Conservation (phyloP, 495 filamentous ascomycete genomes). For the Hypoxylon intermedium region DNA sequence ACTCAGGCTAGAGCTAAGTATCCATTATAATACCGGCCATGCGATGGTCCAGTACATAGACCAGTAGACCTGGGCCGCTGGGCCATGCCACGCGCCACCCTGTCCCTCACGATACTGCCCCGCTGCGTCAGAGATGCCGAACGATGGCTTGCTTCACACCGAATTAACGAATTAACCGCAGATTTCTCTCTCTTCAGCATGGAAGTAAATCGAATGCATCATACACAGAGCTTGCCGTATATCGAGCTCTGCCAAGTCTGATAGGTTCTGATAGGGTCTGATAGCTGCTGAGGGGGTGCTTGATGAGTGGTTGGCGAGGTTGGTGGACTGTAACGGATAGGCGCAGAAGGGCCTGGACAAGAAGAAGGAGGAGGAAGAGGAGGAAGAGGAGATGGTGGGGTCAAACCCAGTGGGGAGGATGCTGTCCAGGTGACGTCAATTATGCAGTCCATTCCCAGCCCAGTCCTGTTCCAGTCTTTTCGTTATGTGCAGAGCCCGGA, state of each 20-base stretch:
- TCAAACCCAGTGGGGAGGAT: constrained; percentile 36
- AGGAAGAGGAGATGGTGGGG: constrained; percentile 32
- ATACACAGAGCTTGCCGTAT: constrained; percentile 24
- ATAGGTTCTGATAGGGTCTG: too few relatives aligned
- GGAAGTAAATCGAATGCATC: constrained; percentile 35
- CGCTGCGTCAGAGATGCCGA: constrained; percentile 29
- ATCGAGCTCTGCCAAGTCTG: constrained; percentile 26
- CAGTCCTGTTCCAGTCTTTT: constrained; percentile 18
- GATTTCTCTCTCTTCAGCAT: constrained; percentile 1
- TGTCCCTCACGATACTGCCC: constrained; percentile 29
- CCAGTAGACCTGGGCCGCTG: too few relatives aligned
- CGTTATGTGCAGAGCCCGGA: constrained; percentile 17
- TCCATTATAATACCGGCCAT: constrained; percentile 21
- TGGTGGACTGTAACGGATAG: constrained; percentile 26
- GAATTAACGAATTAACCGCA: constrained; percentile 19
- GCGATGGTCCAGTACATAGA: constrained; percentile 23
- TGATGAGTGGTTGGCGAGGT: constrained; percentile 20
- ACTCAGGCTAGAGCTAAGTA: constrained; percentile 1
- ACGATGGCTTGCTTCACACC: constrained; percentile 15
- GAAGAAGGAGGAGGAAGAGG: too few relatives aligned
- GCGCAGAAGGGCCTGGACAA: constrained; percentile 29
- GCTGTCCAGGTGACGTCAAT: constrained; percentile 40
- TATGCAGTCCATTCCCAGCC: constrained; percentile 22
- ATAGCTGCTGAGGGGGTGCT: too few relatives aligned
- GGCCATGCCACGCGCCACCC: constrained; percentile 31